Percentiles rank a stretch among this genome's conserved stretches.
Evolutionary conservation across 2,329 filamentous ascomycete species (phyloP).

Genomic region (Trichophyton rubrum): DNA sequence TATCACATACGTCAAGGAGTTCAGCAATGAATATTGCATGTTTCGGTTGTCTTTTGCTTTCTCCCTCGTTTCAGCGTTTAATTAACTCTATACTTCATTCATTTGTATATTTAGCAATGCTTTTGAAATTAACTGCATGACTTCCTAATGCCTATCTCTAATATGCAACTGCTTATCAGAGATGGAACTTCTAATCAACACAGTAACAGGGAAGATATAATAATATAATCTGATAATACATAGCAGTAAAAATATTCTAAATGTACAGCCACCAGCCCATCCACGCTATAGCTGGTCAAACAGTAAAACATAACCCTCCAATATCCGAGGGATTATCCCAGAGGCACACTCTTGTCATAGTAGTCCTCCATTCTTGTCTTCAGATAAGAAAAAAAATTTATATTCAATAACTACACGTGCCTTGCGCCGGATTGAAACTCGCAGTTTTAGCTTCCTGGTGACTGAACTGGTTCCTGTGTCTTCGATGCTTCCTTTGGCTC

Average conservation of each 20-base stretch:
- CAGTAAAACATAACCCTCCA: neutral
- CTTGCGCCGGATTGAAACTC: neutral
- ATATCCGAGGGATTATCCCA: neutral
- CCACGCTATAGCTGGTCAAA: neutral
- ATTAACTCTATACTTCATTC: neutral
- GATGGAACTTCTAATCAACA: neutral
- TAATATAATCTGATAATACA: neutral
- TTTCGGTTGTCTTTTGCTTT: neutral
- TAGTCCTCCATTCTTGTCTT: neutral
- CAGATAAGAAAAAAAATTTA: neutral
- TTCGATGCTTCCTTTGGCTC: neutral
- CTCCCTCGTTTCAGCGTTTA: neutral
- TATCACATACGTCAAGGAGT: neutral
- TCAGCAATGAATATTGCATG: neutral
- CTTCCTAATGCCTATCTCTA: neutral
- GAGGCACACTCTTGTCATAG: neutral
- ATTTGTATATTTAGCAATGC: constrained; percentile 4
- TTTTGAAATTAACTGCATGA: neutral
- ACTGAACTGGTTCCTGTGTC: neutral
- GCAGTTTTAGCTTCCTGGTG: neutral
- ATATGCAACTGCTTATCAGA: neutral
- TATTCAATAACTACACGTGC: neutral
- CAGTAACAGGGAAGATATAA: neutral
- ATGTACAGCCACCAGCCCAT: neutral
- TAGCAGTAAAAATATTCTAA: neutral